Evolutionary conservation across 352 stramenopile genomes (phyloP).

Genomic region (Phytopythium vexans): DNA sequence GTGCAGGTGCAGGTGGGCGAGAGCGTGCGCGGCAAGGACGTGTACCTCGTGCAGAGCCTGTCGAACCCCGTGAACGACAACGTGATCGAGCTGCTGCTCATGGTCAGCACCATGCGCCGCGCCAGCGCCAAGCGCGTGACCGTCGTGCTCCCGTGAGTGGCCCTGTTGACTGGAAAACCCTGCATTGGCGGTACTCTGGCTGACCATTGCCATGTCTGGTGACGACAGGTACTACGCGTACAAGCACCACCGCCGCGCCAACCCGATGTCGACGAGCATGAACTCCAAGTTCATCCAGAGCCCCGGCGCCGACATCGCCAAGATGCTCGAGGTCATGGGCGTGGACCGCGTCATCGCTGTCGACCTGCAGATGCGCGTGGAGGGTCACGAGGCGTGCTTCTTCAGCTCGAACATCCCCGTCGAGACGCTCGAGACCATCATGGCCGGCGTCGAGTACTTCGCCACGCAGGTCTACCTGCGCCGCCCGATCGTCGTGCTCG

Average conservation of each 20-base stretch:
- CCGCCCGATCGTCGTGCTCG: slow-evolving; percentile 82
- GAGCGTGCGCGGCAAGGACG: slow-evolving; percentile 91
- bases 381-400: slow-evolving; percentile 89
- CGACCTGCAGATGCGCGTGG: slow-evolving; percentile 89
- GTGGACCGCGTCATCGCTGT: slow-evolving; percentile 93
- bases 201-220: neutral
- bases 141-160: slow-evolving; percentile 89
- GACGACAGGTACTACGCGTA: slow-evolving; percentile 85
- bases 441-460: slow-evolving; percentile 91
- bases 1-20: slow-evolving; percentile 92
- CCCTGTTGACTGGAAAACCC: neutral
- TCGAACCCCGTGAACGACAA: slow-evolving; percentile 93
- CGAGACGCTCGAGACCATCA: slow-evolving; percentile 91
- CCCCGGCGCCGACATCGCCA: slow-evolving; percentile 83
- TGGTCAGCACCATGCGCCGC: slow-evolving; percentile 92
- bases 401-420: slow-evolving; percentile 90
- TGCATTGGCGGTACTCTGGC: neutral
- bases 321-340: slow-evolving; percentile 94
- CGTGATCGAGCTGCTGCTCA: slow-evolving; percentile 94
- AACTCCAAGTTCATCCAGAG: slow-evolving; percentile 92
- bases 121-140: slow-evolving; percentile 93
- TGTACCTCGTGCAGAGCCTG: slow-evolving; percentile 93
- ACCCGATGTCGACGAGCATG: slow-evolving; percentile 82
- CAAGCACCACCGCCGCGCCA: slow-evolving; percentile 89
- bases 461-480: slow-evolving; percentile 79